A percentile compares a stretch with the other conserved stretches of the same genome.
phyloP scores from a whole-genome alignment of 345 rosid species.

The Citrus medica region DNA sequence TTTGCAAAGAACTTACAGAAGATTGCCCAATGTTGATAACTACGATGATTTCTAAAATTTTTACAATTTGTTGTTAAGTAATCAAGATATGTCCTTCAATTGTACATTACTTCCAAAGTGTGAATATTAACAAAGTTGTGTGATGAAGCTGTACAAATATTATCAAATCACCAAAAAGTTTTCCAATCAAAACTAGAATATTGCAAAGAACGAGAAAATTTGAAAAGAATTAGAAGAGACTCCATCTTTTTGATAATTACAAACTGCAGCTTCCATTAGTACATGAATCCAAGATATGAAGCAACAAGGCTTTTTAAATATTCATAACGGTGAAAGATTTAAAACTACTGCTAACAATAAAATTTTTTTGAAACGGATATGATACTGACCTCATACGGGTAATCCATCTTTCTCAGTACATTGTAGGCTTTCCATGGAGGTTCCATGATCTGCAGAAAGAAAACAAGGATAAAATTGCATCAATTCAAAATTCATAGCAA shows the following conservation, averaged over 20 bases:
- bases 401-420: conserved; percentile 81
- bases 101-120: not conserved
- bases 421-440: conserved; percentile 93
- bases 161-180: not conserved
- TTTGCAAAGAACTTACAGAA: not conserved
- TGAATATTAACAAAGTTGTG: not conserved
- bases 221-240: not conserved
- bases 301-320: not conserved
- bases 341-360: not conserved
- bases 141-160: not conserved
- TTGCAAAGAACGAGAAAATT: not conserved
- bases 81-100: not conserved
- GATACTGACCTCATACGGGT: conserved; percentile 79
- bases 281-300: not conserved
- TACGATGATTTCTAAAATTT: not conserved
- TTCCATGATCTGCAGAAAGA: conserved; percentile 72
- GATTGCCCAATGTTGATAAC: not conserved
- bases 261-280: not conserved
- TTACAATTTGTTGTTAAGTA: not conserved
- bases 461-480: not conserved
- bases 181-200: not conserved
- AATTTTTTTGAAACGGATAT: not conserved
- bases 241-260: conserved; percentile 1
- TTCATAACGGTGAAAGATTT: conserved; percentile 2
- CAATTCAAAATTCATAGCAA: not conserved